Evolutionary conservation across 1,284 basidiomycete genomes (phyloP), one percentile per base, ranked within the genome.

Genomic region (Trichosporon sp.): DNA sequence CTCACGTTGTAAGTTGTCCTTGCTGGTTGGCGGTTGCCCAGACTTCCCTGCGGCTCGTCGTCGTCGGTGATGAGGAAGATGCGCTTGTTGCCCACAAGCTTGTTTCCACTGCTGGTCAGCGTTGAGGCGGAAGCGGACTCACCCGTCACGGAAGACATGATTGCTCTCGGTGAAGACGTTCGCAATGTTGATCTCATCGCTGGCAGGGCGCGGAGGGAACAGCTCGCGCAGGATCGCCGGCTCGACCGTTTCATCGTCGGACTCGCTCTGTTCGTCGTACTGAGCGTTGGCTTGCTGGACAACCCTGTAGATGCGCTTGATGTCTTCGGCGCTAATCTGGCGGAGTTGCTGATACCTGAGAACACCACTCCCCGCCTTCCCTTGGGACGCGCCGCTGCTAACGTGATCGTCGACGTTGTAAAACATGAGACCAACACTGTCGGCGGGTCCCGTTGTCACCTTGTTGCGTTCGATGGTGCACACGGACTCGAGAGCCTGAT

Each of bases 11-110:
- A 63, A 4, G 59, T 63, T 37, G 80, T 83, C n/a, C 77, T 73
- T 0, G 83, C 80, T 1, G 82, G 81, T 12, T 74, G 76, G 38
- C 80, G 74, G 59, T 79, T 80, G 14, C 77, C 73, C 7, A 71
- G 54, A 26, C 74, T 74, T 32, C 78, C 77, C 5, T 74, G 71
- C 1, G 90, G 90, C 68, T 90, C 83, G 78, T 98, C 96, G 74
- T 95, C 90, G 80, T 98, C 91, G 0, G 96, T 98, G 65, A 99
- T 91, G 66, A 95, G 87, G 79, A 98, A 98, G 1, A 98, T 88
- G 8, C 96, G 90, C 79, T 96, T 96, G 40, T 91, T 90, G 0
- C 94, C 93, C 0, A 90, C 91, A 77, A 85, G 65, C 71, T 80
- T 81, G 90, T 92, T 68, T 88, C 93, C 83, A 14, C 93, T 94